phyloP scores from a whole-genome alignment of 306 rosid species.

The Trifolium repens region DNA sequence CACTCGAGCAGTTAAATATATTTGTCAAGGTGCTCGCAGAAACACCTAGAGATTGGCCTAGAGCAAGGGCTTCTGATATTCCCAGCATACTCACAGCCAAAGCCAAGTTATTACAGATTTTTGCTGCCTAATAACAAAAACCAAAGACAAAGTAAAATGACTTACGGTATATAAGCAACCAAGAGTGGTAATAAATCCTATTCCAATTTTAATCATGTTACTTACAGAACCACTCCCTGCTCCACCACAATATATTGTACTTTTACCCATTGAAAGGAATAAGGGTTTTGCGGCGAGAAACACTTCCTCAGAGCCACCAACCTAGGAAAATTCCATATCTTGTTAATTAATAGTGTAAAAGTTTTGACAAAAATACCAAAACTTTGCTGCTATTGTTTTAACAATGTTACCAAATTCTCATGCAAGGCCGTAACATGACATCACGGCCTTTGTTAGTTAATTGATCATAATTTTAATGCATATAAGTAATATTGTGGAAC shows the following conservation, averaged over 20 bases:
- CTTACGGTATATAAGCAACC: slow-evolving; percentile 5
- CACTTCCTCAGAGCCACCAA: slow-evolving; percentile 91
- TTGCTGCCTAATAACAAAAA: slow-evolving; percentile 75
- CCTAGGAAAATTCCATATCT: slow-evolving; percentile 58
- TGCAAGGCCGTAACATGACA: background rate
- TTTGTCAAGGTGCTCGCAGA: slow-evolving; percentile 72
- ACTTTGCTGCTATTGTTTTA: slow-evolving; percentile 28
- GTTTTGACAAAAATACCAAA: slow-evolving; percentile 20
- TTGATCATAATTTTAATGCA: slow-evolving; percentile 21
- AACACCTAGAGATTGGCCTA: slow-evolving; percentile 91
- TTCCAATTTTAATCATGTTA: slow-evolving; percentile 33
- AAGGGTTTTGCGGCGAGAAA: slow-evolving; percentile 68
- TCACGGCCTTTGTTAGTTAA: background rate
- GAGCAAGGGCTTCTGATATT: slow-evolving; percentile 90
- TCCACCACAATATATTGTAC: slow-evolving; percentile 77
- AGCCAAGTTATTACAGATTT: slow-evolving; percentile 92
- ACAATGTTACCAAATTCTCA: slow-evolving; percentile 18
- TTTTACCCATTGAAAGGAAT: slow-evolving; percentile 84
- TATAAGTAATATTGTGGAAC: background rate
- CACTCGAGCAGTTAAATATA: slow-evolving; percentile 90
- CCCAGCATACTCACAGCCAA: slow-evolving; percentile 97
- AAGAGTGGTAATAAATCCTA: background rate
- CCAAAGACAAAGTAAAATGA: slow-evolving; percentile 6
- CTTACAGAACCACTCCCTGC: slow-evolving; percentile 98
- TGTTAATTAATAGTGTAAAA: slow-evolving; percentile 8